Percentiles rank a stretch among this genome's conserved stretches.
Conservation (phyloP, 768 basidiomycete genomes). For the Macrolepiota albuminosa region DNA sequence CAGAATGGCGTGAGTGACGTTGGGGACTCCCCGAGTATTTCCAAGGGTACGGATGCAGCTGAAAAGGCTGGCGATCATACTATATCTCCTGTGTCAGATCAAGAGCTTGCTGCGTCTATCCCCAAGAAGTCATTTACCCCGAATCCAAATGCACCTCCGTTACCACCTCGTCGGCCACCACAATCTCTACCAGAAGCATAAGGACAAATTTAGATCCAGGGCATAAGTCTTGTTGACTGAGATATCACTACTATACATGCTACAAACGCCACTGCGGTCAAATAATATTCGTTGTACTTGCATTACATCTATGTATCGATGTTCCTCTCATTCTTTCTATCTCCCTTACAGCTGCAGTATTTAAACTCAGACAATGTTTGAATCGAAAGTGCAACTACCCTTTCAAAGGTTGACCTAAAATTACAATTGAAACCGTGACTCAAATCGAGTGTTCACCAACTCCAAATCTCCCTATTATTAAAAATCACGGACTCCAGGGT, state of each 20-base stretch:
- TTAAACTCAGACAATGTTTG: no score
- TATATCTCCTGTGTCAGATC: not conserved
- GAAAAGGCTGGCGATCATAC: not conserved
- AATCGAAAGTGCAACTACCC: no score
- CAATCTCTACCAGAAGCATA: conserved; percentile 3
- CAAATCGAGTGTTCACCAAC: no score
- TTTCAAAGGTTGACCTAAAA: no score
- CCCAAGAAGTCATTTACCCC: not conserved
- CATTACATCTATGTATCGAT: not conserved
- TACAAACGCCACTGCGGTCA: not conserved
- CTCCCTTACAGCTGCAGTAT: not conserved
- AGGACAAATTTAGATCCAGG: not conserved
- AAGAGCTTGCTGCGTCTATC: not conserved
- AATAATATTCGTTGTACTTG: not conserved
- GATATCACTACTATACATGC: not conserved
- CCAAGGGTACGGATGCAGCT: not conserved
- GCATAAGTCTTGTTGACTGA: not conserved
- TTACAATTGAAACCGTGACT: no score
- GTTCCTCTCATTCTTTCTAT: not conserved
- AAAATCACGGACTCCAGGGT: no score
- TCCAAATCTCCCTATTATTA: no score
- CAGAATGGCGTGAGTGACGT: not conserved
- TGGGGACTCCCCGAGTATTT: not conserved
- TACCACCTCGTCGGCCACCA: conserved; percentile 17
- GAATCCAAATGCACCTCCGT: conserved; percentile 15